phyloP scores from a whole-genome alignment of 805 yeast genomes.

The Lachancea meyersii region DNA sequence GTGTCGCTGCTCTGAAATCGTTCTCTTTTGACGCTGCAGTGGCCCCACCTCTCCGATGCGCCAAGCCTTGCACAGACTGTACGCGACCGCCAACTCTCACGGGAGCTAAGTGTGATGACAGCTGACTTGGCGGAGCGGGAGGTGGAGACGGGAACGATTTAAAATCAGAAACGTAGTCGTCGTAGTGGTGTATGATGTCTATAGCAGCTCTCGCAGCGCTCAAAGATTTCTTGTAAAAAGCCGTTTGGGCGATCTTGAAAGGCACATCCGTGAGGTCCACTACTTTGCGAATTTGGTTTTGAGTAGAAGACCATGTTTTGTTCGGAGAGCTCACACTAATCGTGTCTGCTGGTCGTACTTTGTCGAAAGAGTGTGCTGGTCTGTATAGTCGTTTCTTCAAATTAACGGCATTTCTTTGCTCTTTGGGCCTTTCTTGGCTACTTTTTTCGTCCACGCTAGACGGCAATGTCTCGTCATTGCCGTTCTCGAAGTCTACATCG shows the following conservation, averaged over 20 bases:
- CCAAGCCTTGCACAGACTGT: conserved; percentile 28
- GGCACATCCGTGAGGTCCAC: conserved; percentile 17
- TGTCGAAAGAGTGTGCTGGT: conserved; percentile 2
- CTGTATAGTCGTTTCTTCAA: conserved; percentile 3
- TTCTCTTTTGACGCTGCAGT: no score
- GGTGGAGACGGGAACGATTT: no score
- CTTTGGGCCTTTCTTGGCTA: background rate
- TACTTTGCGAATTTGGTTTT: conserved; percentile 20
- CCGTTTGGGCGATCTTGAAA: conserved; percentile 18
- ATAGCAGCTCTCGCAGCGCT: conserved; percentile 33
- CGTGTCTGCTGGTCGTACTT: background rate
- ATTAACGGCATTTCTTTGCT: background rate
- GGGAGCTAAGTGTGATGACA: no score
- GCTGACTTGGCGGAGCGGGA: no score
- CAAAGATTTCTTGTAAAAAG: conserved; percentile 28
- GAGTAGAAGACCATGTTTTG: conserved; percentile 15
- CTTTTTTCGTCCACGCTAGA: conserved; percentile 3
- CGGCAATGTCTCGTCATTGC: background rate
- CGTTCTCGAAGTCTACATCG: background rate
- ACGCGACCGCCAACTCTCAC: conserved; percentile 31
- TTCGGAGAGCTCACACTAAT: background rate
- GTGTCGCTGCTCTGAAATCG: no score
- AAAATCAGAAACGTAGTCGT: conserved; percentile 5
- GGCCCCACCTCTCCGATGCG: conserved; percentile 15
- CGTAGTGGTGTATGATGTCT: conserved; percentile 29